Conservation (phyloP, 2,329 filamentous ascomycete species). For the Penicillium fuscoglaucum region DNA sequence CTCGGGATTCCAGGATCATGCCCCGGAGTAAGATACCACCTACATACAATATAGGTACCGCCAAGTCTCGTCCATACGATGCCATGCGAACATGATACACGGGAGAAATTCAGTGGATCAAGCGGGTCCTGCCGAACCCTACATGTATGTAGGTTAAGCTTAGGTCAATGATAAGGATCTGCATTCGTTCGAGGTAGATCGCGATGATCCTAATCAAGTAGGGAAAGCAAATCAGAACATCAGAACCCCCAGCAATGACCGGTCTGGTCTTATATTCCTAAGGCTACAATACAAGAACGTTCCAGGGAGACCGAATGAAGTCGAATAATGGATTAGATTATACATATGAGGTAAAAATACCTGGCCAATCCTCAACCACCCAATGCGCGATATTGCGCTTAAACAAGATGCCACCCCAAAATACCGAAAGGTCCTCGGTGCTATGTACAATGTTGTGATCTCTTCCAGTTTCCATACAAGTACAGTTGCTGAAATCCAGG, state of each 20-base stretch:
- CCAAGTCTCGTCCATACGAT: not conserved
- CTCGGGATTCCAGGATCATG: not conserved
- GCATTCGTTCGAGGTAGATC: not conserved
- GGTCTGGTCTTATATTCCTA: not conserved
- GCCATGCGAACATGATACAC: not conserved
- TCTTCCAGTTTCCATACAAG: slow-evolving; percentile 1
- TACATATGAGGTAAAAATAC: not conserved
- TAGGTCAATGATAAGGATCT: not conserved
- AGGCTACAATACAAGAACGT: too few species aligned
- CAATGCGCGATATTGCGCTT: not conserved
- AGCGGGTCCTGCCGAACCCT: not conserved
- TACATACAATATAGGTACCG: too few species aligned
- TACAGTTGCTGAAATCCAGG: not conserved
- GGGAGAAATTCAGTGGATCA: not conserved
- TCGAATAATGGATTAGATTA: slow-evolving; percentile 5
- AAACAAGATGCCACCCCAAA: not conserved
- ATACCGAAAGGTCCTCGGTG: not conserved
- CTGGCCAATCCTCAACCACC: not conserved
- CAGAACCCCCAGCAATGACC: not conserved
- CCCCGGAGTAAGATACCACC: not conserved
- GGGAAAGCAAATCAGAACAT: not conserved
- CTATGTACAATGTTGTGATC: slow-evolving; percentile 8
- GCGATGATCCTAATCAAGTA: not conserved
- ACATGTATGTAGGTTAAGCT: not conserved
- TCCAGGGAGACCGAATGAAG: not conserved